A percentile compares a stretch with the other conserved stretches of the same genome.
phyloP scores from a whole-genome alignment of 495 filamentous ascomycete genomes.

The Penicillium antarcticum region DNA sequence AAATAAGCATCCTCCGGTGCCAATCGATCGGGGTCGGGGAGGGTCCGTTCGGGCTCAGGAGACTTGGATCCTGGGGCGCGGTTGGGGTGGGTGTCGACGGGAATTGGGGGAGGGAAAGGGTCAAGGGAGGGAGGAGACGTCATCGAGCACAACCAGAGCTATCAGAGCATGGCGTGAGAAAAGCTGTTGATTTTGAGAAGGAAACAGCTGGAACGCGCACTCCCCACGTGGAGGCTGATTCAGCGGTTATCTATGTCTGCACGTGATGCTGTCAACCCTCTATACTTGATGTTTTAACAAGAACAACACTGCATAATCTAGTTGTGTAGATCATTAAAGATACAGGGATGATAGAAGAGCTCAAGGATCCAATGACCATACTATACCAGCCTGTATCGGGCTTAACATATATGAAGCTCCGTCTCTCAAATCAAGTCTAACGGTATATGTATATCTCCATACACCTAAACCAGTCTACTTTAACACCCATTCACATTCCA shows the following conservation, averaged over 20 bases:
- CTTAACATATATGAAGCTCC: too few relatives aligned
- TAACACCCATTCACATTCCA: too few relatives aligned
- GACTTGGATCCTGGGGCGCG: conserved; percentile 31
- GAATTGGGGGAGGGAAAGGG: conserved; percentile 38
- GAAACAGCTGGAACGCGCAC: conserved; percentile 11
- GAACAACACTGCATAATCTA: background rate
- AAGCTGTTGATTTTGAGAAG: conserved; percentile 1
- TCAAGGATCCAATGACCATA: too few relatives aligned
- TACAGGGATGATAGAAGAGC: too few relatives aligned
- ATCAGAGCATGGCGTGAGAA: conserved; percentile 29
- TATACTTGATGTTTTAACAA: background rate
- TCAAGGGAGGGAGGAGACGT: conserved; percentile 33
- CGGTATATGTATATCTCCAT: too few relatives aligned
- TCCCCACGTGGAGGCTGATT: conserved; percentile 14
- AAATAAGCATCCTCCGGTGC: conserved; percentile 83
- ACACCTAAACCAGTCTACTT: too few relatives aligned
- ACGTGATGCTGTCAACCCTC: conserved; percentile 1
- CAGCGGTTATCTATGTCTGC: background rate
- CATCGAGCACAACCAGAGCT: conserved; percentile 34
- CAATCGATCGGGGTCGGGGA: conserved; percentile 58
- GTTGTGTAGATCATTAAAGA: too few relatives aligned
- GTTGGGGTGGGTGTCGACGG: conserved; percentile 45
- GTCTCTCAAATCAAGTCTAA: too few relatives aligned
- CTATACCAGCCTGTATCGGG: too few relatives aligned
- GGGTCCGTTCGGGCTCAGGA: conserved; percentile 45